Evolutionary conservation across 805 yeast genomes (phyloP), one percentile per base, ranked within the genome.

Genomic region (Torulaspora quercuum): DNA sequence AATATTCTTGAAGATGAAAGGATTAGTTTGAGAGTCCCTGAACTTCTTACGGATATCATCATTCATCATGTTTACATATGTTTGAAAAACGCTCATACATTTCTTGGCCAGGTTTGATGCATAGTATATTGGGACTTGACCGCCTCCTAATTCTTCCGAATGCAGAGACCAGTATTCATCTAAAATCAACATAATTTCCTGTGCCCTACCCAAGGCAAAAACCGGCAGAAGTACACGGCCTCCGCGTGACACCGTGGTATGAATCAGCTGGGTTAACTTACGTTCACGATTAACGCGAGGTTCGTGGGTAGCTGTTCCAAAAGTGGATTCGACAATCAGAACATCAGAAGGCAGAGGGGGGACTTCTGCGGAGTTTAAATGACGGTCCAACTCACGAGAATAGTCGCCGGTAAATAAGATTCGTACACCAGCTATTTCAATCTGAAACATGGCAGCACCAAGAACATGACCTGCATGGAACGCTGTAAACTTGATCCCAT

Each of bases 381-480:
- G 99, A 46, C 99, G 78, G 57, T 89, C 95, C 53, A 85, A 88
- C 60, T 90, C 97, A 53, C 99, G 72, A 3, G 97, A 90, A 56
- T 86, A 92, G 61, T 92, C 99, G 39, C 99, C 99, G 0, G 99
- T 92, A 58, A 90, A 92, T 34, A 92, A 61, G 0, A 87, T 72
- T 48, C 86, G 84, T 41, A 90, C 66, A 0, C 97, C 97, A 12
- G 95, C 96, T 52, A 92, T 82, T 61, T 92, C 99, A 32, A 92
- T 76, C 48, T 92, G 80, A 61, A 81, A 92, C 97, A 92, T 92
- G 8, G 97, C 96, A 7, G 98, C 97, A 37, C 99, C 99, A 28
- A 92, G 68, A 8, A 92, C 99, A 70, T 92, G 99, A n/a, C 99
- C 99, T 6, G 99, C 99, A 65, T 90, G 99, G 61, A 82, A 92